A percentile compares a stretch with the other conserved stretches of the same genome.
Evolutionary conservation across 768 basidiomycete species (phyloP).

Genomic region (Tephrocybe rancida): DNA sequence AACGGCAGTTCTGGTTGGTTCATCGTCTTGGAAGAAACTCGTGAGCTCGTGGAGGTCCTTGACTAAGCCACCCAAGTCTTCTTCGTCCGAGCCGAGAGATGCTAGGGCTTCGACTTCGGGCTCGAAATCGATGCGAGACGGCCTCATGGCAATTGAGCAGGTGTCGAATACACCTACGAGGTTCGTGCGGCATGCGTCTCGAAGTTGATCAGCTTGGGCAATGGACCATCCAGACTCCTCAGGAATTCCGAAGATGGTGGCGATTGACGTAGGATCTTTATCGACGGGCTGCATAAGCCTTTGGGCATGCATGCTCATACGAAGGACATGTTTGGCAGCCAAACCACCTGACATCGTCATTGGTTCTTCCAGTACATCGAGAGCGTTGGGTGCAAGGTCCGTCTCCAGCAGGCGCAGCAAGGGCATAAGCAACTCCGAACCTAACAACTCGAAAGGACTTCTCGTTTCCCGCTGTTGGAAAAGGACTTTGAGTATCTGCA

Average conservation of each 20-base stretch:
- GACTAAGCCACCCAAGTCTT: constrained; percentile 77
- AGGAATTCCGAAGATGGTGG: constrained; percentile 81
- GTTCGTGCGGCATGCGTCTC: constrained; percentile 71
- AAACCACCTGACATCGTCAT: constrained; percentile 77
- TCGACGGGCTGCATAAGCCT: constrained; percentile 31
- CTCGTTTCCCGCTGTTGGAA: constrained; percentile 85
- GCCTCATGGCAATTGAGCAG: constrained; percentile 68
- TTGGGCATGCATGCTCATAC: constrained; percentile 84
- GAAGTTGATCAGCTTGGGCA: constrained; percentile 62
- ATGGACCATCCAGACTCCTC: constrained; percentile 88
- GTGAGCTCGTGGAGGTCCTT: constrained; percentile 78
- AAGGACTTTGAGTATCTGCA: constrained; percentile 88
- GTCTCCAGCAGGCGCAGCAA: constrained; percentile 87
- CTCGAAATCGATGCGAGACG: constrained; percentile 75
- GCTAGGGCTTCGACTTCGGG: constrained; percentile 56
- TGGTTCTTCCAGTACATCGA: constrained; percentile 94
- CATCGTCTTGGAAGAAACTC: constrained; percentile 67
- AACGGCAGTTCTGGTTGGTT: constrained; percentile 28
- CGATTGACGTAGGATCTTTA: constrained; percentile 52
- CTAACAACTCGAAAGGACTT: constrained; percentile 70
- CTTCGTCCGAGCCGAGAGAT: constrained; percentile 46
- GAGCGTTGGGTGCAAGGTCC: constrained; percentile 79
- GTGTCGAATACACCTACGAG: constrained; percentile 87
- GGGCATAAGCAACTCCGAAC: constrained; percentile 90
- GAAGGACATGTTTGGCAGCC: constrained; percentile 82